phyloP scores from a whole-genome alignment of 306 rosid genomes.

The Vigna reflexopilosa region DNA sequence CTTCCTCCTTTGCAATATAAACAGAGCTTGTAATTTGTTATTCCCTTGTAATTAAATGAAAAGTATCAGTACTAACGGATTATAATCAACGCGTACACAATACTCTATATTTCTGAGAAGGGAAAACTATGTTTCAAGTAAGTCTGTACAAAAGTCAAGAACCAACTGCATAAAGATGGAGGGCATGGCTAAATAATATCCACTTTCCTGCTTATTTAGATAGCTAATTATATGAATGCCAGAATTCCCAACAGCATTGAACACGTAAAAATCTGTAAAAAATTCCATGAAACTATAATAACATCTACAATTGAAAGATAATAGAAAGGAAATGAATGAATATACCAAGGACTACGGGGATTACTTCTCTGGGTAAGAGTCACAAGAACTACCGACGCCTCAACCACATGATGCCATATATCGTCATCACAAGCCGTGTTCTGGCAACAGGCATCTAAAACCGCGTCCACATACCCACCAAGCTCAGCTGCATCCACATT shows the following conservation, averaged over 20 bases:
- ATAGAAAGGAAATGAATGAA: slow-evolving; percentile 33
- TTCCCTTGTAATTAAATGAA: slow-evolving; percentile 27
- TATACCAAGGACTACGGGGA: slow-evolving; percentile 91
- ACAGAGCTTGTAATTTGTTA: background rate
- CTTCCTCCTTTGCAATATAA: slow-evolving; percentile 12
- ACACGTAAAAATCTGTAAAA: slow-evolving; percentile 23
- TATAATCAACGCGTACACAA: slow-evolving; percentile 26
- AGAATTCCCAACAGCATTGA: slow-evolving; percentile 35
- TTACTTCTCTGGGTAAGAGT: slow-evolving; percentile 71
- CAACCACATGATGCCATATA: slow-evolving; percentile 81
- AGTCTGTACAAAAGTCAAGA: slow-evolving; percentile 5
- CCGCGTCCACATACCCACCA: slow-evolving; percentile 73
- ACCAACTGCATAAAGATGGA: slow-evolving; percentile 33
- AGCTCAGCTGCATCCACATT: slow-evolving; percentile 72
- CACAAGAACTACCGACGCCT: slow-evolving; percentile 75
- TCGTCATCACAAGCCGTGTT: slow-evolving; percentile 81
- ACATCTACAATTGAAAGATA: slow-evolving; percentile 23
- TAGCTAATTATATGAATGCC: slow-evolving; percentile 30
- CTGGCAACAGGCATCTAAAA: slow-evolving; percentile 98
- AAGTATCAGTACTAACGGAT: slow-evolving; percentile 18
- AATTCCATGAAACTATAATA: background rate
- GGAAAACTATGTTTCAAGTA: slow-evolving; percentile 14
- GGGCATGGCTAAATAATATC: background rate
- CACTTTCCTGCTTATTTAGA: slow-evolving; percentile 32
- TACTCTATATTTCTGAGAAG: slow-evolving; percentile 20